Evolutionary conservation across 2,329 filamentous ascomycete species (phyloP).

Genomic region (Aspergillus transmontanensis): DNA sequence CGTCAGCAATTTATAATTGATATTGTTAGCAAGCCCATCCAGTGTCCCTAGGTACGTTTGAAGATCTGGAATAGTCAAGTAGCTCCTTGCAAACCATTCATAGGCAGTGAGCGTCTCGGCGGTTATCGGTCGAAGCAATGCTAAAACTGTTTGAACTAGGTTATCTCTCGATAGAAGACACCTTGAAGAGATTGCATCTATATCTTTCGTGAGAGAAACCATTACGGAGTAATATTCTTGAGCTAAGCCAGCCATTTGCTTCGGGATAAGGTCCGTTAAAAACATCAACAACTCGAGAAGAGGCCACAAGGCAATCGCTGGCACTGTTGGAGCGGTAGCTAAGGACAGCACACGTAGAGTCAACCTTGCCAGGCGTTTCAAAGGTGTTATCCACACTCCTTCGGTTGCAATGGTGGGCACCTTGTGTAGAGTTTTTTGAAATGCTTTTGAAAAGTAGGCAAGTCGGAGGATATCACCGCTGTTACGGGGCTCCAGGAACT

Average conservation of each 20-base stretch:
- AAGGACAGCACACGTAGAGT: constrained; percentile 38
- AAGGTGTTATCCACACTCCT: constrained; percentile 43
- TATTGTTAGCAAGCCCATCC: constrained; percentile 46
- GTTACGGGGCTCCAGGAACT: constrained; percentile 62
- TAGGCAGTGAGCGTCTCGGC: constrained; percentile 49
- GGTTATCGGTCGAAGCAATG: constrained; percentile 46
- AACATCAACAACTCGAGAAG: constrained; percentile 40
- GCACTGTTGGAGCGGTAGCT: constrained; percentile 23
- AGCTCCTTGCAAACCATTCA: constrained; percentile 47
- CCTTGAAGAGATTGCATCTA: constrained; percentile 19
- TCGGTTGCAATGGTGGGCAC: constrained; percentile 41
- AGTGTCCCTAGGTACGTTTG: constrained; percentile 40
- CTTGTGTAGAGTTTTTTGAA: constrained; percentile 42
- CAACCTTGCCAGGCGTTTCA: constrained; percentile 41
- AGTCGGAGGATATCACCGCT: constrained; percentile 43
- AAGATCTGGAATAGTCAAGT: constrained; percentile 50
- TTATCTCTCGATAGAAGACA: constrained; percentile 28
- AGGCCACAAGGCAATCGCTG: constrained; percentile 29
- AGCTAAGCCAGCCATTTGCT: constrained; percentile 41
- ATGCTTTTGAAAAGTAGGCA: constrained; percentile 46
- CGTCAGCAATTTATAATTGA: constrained; percentile 55
- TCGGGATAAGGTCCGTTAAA: constrained; percentile 43
- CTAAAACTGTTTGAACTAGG: constrained; percentile 40
- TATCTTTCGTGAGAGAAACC: constrained; percentile 36
- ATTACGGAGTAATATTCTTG: constrained; percentile 44